phyloP scores from a whole-genome alignment of 1,284 basidiomycete species.

The Cryptococcus depauperatus region DNA sequence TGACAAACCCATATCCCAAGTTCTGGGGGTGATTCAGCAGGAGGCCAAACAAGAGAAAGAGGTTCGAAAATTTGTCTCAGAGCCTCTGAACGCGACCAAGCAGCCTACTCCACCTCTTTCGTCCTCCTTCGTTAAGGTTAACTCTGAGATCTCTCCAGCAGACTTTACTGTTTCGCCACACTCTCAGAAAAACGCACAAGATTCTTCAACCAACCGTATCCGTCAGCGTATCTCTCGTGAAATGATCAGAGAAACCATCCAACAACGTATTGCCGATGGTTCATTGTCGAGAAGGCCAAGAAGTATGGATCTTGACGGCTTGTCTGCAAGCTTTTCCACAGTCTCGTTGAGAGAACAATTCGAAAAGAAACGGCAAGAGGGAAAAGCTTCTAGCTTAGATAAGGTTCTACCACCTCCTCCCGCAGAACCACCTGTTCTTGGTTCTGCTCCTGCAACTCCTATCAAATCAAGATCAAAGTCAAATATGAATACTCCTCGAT shows the following conservation, averaged over 20 bases:
- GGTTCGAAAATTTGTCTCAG: too few relatives aligned
- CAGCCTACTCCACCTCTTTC: slow-evolving; percentile 1
- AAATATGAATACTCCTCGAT: neutral
- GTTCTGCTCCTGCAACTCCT: neutral
- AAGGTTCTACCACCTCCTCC: slow-evolving; percentile 15
- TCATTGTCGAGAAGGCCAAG: slow-evolving; percentile 19
- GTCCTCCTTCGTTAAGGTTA: too few relatives aligned
- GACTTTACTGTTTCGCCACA: slow-evolving; percentile 6
- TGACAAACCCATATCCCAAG: too few relatives aligned
- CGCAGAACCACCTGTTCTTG: slow-evolving; percentile 4
- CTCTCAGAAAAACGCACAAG: slow-evolving; percentile 2
- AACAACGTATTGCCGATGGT: slow-evolving; percentile 37
- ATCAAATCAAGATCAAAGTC: slow-evolving; percentile 6
- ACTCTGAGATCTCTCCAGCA: neutral
- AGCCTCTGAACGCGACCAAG: too few relatives aligned
- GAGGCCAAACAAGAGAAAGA: too few relatives aligned
- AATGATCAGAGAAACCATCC: slow-evolving; percentile 40
- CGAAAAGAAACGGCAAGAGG: neutral
- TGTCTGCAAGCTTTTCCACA: neutral
- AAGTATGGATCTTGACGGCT: slow-evolving; percentile 5
- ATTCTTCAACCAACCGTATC: slow-evolving; percentile 31
- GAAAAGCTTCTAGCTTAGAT: slow-evolving; percentile 7
- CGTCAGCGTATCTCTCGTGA: slow-evolving; percentile 44
- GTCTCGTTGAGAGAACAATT: neutral
- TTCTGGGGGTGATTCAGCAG: too few relatives aligned